phyloP scores from a whole-genome alignment of 495 filamentous ascomycete genomes.

The Acidomyces sp. region DNA sequence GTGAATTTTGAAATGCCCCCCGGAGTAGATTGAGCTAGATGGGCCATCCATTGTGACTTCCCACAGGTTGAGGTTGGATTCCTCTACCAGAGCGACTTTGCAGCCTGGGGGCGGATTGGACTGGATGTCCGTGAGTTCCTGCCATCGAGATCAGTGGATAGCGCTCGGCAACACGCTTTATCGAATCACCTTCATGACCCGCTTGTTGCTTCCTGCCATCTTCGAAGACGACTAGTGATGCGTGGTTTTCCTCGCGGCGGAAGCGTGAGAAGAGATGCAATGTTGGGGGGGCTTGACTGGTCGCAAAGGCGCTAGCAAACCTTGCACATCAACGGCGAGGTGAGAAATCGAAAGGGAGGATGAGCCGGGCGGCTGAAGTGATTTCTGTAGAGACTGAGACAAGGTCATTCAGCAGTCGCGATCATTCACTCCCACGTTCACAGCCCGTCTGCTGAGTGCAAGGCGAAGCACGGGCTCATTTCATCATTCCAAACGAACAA shows the following conservation, averaged over 20 bases:
- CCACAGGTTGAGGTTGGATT: constrained; percentile 71
- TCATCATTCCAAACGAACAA: too few relatives aligned
- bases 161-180: neutral
- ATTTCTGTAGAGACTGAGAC: too few relatives aligned
- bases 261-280: too few relatives aligned
- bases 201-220: constrained; percentile 39
- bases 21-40: constrained; percentile 23
- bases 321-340: too few relatives aligned
- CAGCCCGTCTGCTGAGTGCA: too few relatives aligned
- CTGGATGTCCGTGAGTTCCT: constrained; percentile 29
- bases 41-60: constrained; percentile 57
- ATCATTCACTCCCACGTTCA: too few relatives aligned
- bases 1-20: constrained; percentile 65
- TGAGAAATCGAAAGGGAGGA: too few relatives aligned
- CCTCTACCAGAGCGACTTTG: constrained; percentile 28
- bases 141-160: constrained; percentile 5
- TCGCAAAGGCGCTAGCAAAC: too few relatives aligned
- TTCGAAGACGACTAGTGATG: neutral
- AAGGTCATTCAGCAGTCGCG: too few relatives aligned
- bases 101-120: constrained; percentile 28
- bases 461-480: too few relatives aligned
- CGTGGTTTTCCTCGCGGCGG: neutral
- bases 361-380: too few relatives aligned
- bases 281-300: too few relatives aligned
- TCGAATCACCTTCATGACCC: constrained; percentile 48